Conservation (phyloP, 1,284 basidiomycete species). For the Somion occarium region DNA sequence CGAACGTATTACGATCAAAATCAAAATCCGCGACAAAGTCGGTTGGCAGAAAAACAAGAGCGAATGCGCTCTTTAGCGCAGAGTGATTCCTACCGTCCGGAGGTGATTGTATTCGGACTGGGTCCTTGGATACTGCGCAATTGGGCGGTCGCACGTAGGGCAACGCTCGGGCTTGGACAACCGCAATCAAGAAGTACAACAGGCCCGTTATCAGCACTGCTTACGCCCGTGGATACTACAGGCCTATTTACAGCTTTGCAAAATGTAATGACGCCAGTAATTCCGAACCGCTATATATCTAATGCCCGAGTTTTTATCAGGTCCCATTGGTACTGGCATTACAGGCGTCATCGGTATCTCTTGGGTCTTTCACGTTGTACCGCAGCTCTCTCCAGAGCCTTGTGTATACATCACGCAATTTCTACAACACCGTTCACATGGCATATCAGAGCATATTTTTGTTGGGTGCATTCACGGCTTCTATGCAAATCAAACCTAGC, state of each 20-base stretch:
- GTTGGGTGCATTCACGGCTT: conserved; percentile 77
- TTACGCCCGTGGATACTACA: conserved; percentile 55
- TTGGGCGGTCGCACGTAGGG: conserved; percentile 62
- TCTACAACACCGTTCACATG: conserved; percentile 59
- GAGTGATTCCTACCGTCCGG: conserved; percentile 65
- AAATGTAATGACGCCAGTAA: conserved; percentile 47
- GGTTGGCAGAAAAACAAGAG: conserved; percentile 63
- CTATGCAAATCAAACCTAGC: conserved; percentile 61
- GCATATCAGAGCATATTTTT: conserved; percentile 77
- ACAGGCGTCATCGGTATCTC: conserved; percentile 63
- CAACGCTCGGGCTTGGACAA: conserved; percentile 52
- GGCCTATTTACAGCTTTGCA: conserved; percentile 61
- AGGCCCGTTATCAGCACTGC: conserved; percentile 23
- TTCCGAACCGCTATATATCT: conserved; percentile 9
- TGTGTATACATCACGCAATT: conserved; percentile 54
- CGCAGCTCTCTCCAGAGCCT: conserved; percentile 71
- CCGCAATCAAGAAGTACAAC: conserved; percentile 13
- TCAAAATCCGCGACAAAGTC: conserved; percentile 48
- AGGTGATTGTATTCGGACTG: conserved; percentile 76
- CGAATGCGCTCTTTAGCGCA: conserved; percentile 67
- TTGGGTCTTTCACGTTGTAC: conserved; percentile 75
- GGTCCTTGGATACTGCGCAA: conserved; percentile 75
- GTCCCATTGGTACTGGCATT: conserved; percentile 68
- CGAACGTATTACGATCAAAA: conserved; percentile 39
- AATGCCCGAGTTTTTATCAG: conserved; percentile 30